Evolutionary conservation across 148 eudicot species (phyloP).

Genomic region (Rhododendron vialii): DNA sequence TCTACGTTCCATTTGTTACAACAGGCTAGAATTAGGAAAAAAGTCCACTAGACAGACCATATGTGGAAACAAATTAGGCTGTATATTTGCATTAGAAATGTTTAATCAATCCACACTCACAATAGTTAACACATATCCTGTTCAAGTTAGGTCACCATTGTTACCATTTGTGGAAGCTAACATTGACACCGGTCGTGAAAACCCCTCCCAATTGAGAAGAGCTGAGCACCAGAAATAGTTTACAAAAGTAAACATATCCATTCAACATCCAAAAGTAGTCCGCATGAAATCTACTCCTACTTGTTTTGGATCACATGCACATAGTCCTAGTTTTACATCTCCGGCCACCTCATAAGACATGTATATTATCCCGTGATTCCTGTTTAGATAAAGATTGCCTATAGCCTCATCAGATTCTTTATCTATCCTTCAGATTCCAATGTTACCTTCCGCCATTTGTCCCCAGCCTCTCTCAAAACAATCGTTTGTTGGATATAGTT

Average conservation of each 20-base stretch:
- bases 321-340: conserved; percentile 16
- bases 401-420: background rate
- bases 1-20: background rate
- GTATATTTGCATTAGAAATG: background rate
- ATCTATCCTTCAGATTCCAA: background rate
- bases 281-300: conserved; percentile 51
- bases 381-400: conserved; percentile 19
- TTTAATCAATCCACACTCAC: background rate
- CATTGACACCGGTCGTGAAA: background rate
- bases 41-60: too few species aligned
- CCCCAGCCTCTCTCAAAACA: background rate
- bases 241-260: background rate
- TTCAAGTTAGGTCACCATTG: background rate
- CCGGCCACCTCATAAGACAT: conserved; percentile 4
- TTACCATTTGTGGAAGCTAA: background rate
- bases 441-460: background rate
- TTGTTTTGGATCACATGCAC: conserved; percentile 23
- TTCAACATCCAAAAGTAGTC: conserved; percentile 16
- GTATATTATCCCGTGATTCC: conserved; percentile 14
- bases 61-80: background rate
- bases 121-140: background rate
- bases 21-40: too few species aligned
- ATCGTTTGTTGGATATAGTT: background rate
- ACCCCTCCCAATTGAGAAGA: background rate
- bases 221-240: background rate